phyloP scores from a whole-genome alignment of 192 early-diverging fungal genomes.

The Entomortierella beljakovae region DNA sequence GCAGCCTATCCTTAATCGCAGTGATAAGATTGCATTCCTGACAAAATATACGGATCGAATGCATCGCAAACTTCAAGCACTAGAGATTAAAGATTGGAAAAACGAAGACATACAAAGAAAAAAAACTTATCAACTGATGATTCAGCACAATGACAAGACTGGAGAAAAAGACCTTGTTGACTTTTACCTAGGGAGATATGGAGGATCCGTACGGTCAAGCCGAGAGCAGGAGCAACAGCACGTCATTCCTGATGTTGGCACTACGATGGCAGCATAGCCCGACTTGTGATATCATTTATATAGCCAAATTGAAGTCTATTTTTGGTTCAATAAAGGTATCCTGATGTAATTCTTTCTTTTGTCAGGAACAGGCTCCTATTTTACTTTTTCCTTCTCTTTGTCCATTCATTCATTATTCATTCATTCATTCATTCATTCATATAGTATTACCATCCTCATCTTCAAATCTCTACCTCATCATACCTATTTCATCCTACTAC shows the following conservation, averaged over 20 bases:
- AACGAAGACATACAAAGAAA: slow-evolving; percentile 52
- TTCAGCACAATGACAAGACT: slow-evolving; percentile 57
- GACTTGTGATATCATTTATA: not conserved
- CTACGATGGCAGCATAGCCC: not conserved
- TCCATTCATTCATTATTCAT: not conserved
- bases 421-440: no score
- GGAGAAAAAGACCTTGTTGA: slow-evolving; percentile 54
- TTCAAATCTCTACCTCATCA: not conserved
- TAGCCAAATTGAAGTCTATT: no score
- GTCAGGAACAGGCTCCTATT: not conserved
- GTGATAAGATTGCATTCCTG: slow-evolving; percentile 50
- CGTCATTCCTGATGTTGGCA: not conserved
- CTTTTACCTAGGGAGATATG: slow-evolving; percentile 58
- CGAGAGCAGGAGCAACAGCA: not conserved
- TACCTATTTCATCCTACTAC: not conserved
- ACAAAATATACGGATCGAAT: slow-evolving; percentile 52
- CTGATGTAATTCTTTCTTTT: not conserved
- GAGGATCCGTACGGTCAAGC: slow-evolving; percentile 26
- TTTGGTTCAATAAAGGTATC: not conserved
- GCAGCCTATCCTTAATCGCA: slow-evolving; percentile 27
- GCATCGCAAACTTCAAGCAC: slow-evolving; percentile 38
- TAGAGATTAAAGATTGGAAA: slow-evolving; percentile 51
- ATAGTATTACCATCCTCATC: no score
- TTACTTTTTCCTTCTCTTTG: not conserved
- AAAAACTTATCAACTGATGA: slow-evolving; percentile 59